phyloP scores from a whole-genome alignment of 441 rosid species.

The Gossypium gossypioides region DNA sequence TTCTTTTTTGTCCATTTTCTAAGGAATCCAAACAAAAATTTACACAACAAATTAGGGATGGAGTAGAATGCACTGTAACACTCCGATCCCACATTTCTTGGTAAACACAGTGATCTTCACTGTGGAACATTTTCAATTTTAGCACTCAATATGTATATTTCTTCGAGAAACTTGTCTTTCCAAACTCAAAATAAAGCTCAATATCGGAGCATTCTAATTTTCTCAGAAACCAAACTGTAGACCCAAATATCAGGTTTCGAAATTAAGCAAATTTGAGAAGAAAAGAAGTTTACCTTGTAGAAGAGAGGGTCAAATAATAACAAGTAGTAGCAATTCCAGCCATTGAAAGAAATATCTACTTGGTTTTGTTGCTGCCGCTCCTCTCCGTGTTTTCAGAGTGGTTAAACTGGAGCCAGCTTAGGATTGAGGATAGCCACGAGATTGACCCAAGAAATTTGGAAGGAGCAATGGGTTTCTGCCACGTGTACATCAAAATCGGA shows the following conservation, averaged over 20 bases:
- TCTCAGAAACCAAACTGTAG: neutral
- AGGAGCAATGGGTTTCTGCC: conserved; percentile 48
- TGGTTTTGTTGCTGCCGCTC: neutral
- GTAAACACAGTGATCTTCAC: too few species aligned
- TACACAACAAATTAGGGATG: neutral
- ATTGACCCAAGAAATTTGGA: conserved; percentile 35
- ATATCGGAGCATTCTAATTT: neutral
- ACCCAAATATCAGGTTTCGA: neutral
- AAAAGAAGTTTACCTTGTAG: conserved; percentile 30
- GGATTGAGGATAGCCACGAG: conserved; percentile 11
- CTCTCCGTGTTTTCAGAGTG: neutral
- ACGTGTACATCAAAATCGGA: conserved; percentile 29
- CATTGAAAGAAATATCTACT: conserved; percentile 13
- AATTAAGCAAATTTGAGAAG: neutral
- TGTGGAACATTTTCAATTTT: neutral
- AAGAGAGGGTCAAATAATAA: conserved; percentile 36
- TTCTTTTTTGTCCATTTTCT: neutral
- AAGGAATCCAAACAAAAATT: neutral
- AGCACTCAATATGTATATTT: neutral
- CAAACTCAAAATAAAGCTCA: neutral
- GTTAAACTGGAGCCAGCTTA: conserved; percentile 3
- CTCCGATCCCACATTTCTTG: neutral
- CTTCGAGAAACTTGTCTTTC: neutral
- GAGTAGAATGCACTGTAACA: neutral
- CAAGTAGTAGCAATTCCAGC: conserved; percentile 40